phyloP scores from a whole-genome alignment of 1,284 basidiomycete species.

The Leccinum pachyderme region DNA sequence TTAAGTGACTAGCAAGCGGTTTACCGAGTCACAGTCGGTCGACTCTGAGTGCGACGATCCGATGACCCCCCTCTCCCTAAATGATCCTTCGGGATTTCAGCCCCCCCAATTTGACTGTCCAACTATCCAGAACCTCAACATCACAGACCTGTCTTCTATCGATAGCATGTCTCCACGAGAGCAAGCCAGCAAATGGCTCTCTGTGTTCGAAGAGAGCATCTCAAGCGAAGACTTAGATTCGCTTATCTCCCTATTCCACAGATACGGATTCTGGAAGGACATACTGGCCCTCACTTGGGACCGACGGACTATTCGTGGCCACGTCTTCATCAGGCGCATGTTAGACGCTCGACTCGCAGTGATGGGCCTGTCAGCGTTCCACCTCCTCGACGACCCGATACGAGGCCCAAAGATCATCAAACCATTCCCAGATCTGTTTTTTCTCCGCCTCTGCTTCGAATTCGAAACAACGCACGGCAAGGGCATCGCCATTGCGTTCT shows the following conservation, averaged over 20 bases:
- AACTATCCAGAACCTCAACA: slow-evolving; percentile 19
- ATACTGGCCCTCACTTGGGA: slow-evolving; percentile 30
- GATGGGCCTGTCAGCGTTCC: slow-evolving; percentile 9
- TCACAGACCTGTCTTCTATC: slow-evolving; percentile 10
- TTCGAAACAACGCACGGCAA: slow-evolving; percentile 27
- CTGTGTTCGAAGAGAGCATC: slow-evolving; percentile 25
- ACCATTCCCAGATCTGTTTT: slow-evolving; percentile 19
- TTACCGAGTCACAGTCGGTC: not conserved
- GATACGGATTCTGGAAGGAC: slow-evolving; percentile 30
- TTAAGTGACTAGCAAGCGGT: not conserved
- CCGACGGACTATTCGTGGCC: slow-evolving; percentile 25
- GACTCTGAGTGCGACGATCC: not conserved
- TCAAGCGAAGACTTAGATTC: slow-evolving; percentile 18
- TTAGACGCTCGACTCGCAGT: slow-evolving; percentile 20
- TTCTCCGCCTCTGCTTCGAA: slow-evolving; percentile 24
- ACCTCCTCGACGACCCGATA: slow-evolving; percentile 11
- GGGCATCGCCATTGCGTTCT: no score
- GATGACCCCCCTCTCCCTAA: not conserved
- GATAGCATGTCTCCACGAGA: slow-evolving; percentile 12
- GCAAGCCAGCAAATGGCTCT: slow-evolving; percentile 26
- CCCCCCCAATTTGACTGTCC: slow-evolving; percentile 17
- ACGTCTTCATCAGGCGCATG: slow-evolving; percentile 15
- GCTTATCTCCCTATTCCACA: slow-evolving; percentile 20
- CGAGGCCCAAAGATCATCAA: slow-evolving; percentile 18
- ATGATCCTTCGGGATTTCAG: not conserved